Conservation (phyloP, 768 basidiomycete species). For the Boletus subparvulus region DNA sequence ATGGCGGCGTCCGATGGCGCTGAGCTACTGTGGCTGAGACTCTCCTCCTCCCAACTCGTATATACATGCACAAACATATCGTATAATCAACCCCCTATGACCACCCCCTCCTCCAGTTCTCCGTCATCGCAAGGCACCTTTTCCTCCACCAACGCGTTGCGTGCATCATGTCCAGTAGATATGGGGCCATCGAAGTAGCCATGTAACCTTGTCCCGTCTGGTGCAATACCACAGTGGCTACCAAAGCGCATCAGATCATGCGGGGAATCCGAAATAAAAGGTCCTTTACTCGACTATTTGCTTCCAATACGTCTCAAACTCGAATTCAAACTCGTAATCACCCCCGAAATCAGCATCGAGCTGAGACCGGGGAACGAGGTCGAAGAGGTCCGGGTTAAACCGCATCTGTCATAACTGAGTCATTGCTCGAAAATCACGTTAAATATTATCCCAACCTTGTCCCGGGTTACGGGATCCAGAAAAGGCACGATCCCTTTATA, state of each 20-base stretch:
- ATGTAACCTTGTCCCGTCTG: conserved; percentile 50
- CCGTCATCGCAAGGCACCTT: neutral
- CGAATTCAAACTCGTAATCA: conserved; percentile 69
- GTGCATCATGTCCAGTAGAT: too few species aligned
- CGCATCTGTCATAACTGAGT: conserved; percentile 56
- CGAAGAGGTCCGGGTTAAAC: conserved; percentile 80
- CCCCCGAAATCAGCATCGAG: conserved; percentile 86
- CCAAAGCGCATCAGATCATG: conserved; percentile 1
- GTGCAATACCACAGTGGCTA: conserved; percentile 57
- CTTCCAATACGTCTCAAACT: conserved; percentile 74
- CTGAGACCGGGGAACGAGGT: conserved; percentile 72
- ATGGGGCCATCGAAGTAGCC: conserved; percentile 32
- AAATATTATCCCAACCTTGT: conserved; percentile 54
- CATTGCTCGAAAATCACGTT: neutral
- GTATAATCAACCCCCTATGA: conserved; percentile 18
- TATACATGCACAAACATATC: conserved; percentile 26
- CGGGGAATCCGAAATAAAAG: neutral
- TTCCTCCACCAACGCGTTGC: neutral
- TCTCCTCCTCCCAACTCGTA: neutral
- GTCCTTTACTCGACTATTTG: conserved; percentile 65
- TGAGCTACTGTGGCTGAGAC: conserved; percentile 16
- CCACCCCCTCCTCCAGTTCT: neutral
- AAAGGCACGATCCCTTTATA: conserved; percentile 85
- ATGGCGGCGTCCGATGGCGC: conserved; percentile 23
- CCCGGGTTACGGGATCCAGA: conserved; percentile 83